These are phyloP conservation scores for Pseudoscleropodium purum DNA, from an alignment of 225 moss, liverwort and hornwort species.

Conservation along the genomic window DNA sequence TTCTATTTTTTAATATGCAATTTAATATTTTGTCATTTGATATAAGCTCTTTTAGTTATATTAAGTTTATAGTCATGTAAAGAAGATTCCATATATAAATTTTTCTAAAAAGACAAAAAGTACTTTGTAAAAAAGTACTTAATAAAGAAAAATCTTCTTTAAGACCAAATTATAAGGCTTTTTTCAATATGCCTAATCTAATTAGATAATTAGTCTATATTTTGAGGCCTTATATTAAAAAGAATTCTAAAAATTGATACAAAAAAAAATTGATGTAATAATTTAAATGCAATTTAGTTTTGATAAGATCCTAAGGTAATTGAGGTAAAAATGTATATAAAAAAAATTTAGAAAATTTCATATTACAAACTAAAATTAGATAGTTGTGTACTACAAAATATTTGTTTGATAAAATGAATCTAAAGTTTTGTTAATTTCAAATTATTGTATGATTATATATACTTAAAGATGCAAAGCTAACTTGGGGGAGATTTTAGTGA, in stretches of 20 bases:
- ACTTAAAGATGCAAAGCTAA: no score
- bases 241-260: fast-evolving
- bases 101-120: neutral
- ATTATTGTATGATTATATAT: no score
- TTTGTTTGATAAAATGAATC: neutral
- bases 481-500: fast-evolving
- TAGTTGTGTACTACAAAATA: neutral
- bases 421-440: fast-evolving
- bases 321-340: fast-evolving
- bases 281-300: neutral
- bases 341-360: neutral
- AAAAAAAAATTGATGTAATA: no score
- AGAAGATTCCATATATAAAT: neutral
- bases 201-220: no score
- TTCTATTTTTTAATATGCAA: no score
- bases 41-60: no score
- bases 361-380: no score
- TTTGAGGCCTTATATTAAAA: fast-evolving
- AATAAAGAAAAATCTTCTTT: no score
- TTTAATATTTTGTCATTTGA: neutral
- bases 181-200: neutral
- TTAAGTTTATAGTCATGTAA: neutral
- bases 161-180: no score
- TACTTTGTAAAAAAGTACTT: fast-evolving
- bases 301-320: no score